Percentiles rank a stretch among this genome's conserved stretches.
Evolutionary conservation across 495 filamentous ascomycete genomes (phyloP).

Genomic region (Penicillium diatomitis): DNA sequence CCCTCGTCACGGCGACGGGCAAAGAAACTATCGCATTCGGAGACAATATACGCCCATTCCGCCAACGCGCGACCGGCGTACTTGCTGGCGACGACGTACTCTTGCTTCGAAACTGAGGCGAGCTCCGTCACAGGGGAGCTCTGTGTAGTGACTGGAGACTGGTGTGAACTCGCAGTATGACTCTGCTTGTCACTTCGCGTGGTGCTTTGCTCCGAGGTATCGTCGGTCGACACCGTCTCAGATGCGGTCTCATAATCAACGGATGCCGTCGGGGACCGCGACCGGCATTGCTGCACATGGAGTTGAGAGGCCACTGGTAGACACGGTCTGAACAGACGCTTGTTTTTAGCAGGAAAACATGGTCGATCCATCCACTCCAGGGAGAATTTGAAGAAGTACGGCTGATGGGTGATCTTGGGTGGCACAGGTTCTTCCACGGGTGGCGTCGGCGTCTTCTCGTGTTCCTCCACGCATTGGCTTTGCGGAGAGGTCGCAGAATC

Average conservation of each 20-base stretch:
- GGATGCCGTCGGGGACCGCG: constrained; percentile 18
- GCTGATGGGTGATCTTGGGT: constrained; percentile 43
- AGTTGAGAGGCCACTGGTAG: constrained; percentile 60
- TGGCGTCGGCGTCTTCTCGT: constrained; percentile 15
- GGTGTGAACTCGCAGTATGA: no score
- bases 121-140: constrained; percentile 16
- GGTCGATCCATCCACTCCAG: constrained; percentile 62
- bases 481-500: constrained; percentile 21
- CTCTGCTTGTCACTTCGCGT: not conserved
- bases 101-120: constrained; percentile 12
- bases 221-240: constrained; percentile 13
- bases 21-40: constrained; percentile 87
- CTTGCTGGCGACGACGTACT: constrained; percentile 41
- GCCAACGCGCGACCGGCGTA: constrained; percentile 85
- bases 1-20: constrained; percentile 81
- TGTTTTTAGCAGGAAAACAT: constrained; percentile 43
- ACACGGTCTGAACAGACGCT: constrained; percentile 60
- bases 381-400: constrained; percentile 68
- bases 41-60: constrained; percentile 79
- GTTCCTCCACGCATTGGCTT: constrained; percentile 21
- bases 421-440: constrained; percentile 20
- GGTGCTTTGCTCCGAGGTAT: constrained; percentile 8
- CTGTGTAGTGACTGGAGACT: constrained; percentile 6
- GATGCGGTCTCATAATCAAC: constrained; percentile 21
- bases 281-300: constrained; percentile 31